Evolutionary conservation across 352 stramenopile species (phyloP).

Genomic region (Phytopythium mirpurense): DNA sequence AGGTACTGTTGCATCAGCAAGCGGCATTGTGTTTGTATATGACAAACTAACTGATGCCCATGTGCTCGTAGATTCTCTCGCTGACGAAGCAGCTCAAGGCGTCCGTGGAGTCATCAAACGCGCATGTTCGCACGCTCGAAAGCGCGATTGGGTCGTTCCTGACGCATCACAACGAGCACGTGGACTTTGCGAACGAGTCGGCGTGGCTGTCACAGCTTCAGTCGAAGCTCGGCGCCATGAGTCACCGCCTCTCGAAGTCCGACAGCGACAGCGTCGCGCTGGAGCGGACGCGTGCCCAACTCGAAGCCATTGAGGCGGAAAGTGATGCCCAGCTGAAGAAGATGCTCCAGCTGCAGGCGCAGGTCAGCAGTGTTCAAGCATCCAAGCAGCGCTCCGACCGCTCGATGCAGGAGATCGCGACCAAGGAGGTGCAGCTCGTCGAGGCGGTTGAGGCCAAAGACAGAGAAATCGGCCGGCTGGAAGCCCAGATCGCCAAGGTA

Average conservation of each 20-base stretch:
- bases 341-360: conserved; percentile 22
- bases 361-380: conserved; percentile 21
- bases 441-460: conserved; percentile 21
- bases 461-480: conserved; percentile 15
- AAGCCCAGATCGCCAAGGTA: conserved; percentile 22
- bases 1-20: conserved; percentile 10
- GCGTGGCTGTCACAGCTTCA: neutral
- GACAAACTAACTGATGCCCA: neutral
- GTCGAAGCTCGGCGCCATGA: conserved; percentile 11
- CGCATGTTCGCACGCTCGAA: conserved; percentile 11
- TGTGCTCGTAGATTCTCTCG: conserved; percentile 9
- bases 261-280: conserved; percentile 5
- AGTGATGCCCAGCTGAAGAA: conserved; percentile 26
- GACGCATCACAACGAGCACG: conserved; percentile 12
- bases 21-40: no score
- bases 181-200: neutral
- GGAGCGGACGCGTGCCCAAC: conserved; percentile 6
- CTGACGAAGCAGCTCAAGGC: conserved; percentile 10
- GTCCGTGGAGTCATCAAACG: conserved; percentile 3
- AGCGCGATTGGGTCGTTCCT: conserved; percentile 22
- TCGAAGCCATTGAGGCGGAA: conserved; percentile 12
- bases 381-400: conserved; percentile 11
- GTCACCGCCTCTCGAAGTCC: conserved; percentile 6
- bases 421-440: conserved; percentile 23
- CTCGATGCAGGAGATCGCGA: conserved; percentile 20